phyloP scores from a whole-genome alignment of 2,329 filamentous ascomycete species.

The Botryotinia convoluta region DNA sequence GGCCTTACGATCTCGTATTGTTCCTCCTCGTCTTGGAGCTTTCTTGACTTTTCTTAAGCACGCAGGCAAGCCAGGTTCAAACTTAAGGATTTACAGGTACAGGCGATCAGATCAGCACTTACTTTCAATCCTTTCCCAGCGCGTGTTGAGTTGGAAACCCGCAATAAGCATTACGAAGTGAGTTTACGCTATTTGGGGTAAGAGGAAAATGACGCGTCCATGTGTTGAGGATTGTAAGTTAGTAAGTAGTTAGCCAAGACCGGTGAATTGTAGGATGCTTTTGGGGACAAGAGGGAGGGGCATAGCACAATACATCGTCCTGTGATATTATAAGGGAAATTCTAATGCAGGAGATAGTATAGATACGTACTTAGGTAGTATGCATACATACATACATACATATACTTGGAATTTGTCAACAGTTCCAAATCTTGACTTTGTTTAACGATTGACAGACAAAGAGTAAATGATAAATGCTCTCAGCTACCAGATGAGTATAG shows the following conservation, averaged over 20 bases:
- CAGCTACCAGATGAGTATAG: background rate
- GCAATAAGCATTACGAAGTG: background rate
- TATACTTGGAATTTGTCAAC: background rate
- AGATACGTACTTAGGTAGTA: no score
- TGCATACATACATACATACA: background rate
- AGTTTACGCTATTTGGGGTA: background rate
- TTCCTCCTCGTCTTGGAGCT: background rate
- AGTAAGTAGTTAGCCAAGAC: background rate
- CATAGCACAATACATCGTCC: background rate
- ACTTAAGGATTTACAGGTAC: no score
- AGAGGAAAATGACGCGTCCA: slow-evolving; percentile 12
- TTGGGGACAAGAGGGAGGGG: background rate
- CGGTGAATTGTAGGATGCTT: background rate
- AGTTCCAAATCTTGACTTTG: background rate
- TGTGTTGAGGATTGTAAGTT: background rate
- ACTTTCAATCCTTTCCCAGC: background rate
- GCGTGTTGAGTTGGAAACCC: background rate
- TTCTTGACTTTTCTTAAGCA: background rate
- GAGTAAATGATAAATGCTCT: background rate
- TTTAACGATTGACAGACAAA: background rate
- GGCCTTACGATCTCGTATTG: slow-evolving; percentile 1
- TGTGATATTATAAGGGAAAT: background rate
- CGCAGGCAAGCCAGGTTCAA: no score
- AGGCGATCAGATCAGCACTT: background rate
- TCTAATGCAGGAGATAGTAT: background rate